Evolutionary conservation across 495 filamentous ascomycete genomes (phyloP), one percentile per base, ranked within the genome.

Genomic region (Cercophora scortea): DNA sequence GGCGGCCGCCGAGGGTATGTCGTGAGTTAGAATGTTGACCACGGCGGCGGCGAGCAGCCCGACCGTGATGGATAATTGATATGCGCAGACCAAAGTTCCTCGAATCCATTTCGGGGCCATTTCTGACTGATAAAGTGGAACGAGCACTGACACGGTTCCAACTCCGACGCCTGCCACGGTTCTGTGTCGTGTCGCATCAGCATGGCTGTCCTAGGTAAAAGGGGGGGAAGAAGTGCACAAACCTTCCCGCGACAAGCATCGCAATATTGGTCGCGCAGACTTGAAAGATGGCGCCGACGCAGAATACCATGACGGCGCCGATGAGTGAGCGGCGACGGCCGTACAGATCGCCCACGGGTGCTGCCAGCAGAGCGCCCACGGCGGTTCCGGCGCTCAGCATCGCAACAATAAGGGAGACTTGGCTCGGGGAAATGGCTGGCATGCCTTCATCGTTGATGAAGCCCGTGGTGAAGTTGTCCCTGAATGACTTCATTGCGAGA

Each of bases 351-450:
- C 82, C 89, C 8, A 85, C 64, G 3, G 85, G 86, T 13, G 86
- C 86, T 25, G 90, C 82, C 13, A 76, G 57, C 35, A 96, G 74
- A 17, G 90, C 84, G 34, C 81, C 91, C 49, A 89, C 82, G 62
- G 93, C 89, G 1, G 91, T 96, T 39, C 91, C 91, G 8, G 87
- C 89, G 42, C 90, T 95, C 44, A 96, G 76, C 53, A 96, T 88
- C 8, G 91, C 89, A 47, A 91, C 88, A 55, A 90, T 87, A 59
- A 89, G 72, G 33, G 90, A 85, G 8, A 80, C 73, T 61, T 90
- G 71, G 1, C 65, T 61, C 16, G 83, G 68, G 16, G 76, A 81
- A 32, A 96, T 73, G 57, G 77, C 79, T 25, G 69, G 71, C 6
- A 62, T 45, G 41, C 73, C 71, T 4, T 75, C 54, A n/a, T 55